Percentiles rank a stretch among this genome's conserved stretches.
phyloP scores from a whole-genome alignment of 2,329 filamentous ascomycete species.

The Periconia sp. region DNA sequence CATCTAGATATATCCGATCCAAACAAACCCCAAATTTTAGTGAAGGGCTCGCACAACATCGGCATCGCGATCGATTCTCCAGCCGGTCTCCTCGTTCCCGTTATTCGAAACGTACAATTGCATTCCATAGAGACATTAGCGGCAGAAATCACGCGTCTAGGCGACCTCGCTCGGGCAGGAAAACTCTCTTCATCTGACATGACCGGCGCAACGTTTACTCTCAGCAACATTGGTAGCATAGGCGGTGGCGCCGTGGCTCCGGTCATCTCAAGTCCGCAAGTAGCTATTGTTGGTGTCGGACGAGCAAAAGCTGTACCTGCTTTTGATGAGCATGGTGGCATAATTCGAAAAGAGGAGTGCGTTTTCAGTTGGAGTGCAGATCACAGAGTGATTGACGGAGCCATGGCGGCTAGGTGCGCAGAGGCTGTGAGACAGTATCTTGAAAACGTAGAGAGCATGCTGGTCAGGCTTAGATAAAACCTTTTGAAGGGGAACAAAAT shows the following conservation, averaged over 20 bases:
- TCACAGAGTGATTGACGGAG: conserved; percentile 91
- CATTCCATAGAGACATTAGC: conserved; percentile 82
- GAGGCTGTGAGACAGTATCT: conserved; percentile 78
- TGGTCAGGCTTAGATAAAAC: conserved; percentile 74
- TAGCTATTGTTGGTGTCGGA: conserved; percentile 90
- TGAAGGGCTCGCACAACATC: conserved; percentile 89
- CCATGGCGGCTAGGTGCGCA: conserved; percentile 90
- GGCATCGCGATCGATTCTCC: conserved; percentile 96
- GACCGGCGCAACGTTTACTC: conserved; percentile 86
- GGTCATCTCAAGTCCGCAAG: conserved; percentile 87
- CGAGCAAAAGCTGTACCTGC: conserved; percentile 80
- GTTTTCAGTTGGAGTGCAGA: conserved; percentile 98
- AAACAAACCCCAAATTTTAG: conserved; percentile 74
- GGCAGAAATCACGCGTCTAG: conserved; percentile 74
- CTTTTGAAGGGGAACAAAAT: too few relatives aligned
- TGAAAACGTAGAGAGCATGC: conserved; percentile 86
- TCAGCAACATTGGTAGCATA: conserved; percentile 95
- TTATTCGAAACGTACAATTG: conserved; percentile 81
- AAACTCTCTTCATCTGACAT: conserved; percentile 79
- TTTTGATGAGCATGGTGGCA: conserved; percentile 63
- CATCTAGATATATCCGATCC: conserved; percentile 71
- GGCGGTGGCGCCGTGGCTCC: conserved; percentile 91
- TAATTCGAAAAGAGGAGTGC: conserved; percentile 79
- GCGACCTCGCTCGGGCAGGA: conserved; percentile 73
- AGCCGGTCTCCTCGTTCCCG: conserved; percentile 84